Conservation (phyloP, 176 grass and related monocot species). For the Eragrostis nindensis region DNA sequence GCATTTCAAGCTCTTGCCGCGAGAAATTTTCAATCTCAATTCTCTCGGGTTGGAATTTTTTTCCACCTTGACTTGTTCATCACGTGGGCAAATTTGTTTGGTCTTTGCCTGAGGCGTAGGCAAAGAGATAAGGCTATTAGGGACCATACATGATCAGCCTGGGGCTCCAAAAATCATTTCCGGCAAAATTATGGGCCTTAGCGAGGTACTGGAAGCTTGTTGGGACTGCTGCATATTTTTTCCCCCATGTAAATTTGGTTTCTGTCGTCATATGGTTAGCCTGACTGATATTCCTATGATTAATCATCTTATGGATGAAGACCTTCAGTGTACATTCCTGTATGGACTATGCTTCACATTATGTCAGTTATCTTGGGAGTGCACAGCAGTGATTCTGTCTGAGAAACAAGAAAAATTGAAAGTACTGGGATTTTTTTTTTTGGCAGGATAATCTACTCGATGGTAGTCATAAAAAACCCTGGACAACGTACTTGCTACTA, state of each 20-base stretch:
- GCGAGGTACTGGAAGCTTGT: conserved; percentile 22
- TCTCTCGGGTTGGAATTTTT: background rate
- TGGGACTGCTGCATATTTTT: background rate
- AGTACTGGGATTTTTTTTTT: background rate
- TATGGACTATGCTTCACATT: background rate
- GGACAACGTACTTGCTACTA: background rate
- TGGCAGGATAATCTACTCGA: background rate
- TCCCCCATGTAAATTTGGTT: background rate
- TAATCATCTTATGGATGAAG: background rate
- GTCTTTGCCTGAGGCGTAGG: background rate
- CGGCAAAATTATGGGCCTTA: conserved; percentile 38
- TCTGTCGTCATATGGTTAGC: background rate
- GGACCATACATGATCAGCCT: conserved; percentile 28
- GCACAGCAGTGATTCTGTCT: background rate
- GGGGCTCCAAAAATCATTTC: conserved; percentile 29
- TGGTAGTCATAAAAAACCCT: background rate
- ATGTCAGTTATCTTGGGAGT: background rate
- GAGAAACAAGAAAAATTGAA: no score
- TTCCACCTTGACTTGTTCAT: background rate
- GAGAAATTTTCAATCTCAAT: background rate
- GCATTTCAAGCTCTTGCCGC: background rate
- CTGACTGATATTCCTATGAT: background rate
- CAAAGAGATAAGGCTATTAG: background rate
- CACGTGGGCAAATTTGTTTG: background rate
- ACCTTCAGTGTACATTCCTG: background rate